phyloP scores from a whole-genome alignment of 805 yeast species.

The Blastobotrys muscicola region DNA sequence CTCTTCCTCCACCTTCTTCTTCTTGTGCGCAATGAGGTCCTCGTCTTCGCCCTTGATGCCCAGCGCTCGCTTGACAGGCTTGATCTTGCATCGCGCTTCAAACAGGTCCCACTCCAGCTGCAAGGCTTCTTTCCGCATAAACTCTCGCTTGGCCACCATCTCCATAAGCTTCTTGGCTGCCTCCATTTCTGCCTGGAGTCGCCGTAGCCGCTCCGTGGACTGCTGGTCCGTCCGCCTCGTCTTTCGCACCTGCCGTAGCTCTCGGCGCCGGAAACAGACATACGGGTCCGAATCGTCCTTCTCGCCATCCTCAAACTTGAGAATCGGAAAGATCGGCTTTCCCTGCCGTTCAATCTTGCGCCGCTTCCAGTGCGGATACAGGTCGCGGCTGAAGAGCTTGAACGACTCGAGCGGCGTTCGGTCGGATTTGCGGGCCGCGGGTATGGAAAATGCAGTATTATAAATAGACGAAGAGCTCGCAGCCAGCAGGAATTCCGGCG shows the following conservation, averaged over 20 bases:
- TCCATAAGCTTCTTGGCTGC: conserved; percentile 62
- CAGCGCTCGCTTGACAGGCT: conserved; percentile 61
- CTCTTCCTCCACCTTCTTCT: conserved; percentile 27
- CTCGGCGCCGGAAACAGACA: conserved; percentile 91
- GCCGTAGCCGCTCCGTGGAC: conserved; percentile 73
- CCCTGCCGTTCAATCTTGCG: conserved; percentile 68
- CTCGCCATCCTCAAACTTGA: conserved; percentile 79
- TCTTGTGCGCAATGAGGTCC: conserved; percentile 69
- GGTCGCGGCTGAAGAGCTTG: conserved; percentile 45
- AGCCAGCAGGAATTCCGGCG: conserved; percentile 23
- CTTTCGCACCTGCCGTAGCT: conserved; percentile 88
- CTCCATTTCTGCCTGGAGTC: conserved; percentile 65
- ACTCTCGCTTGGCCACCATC: conserved; percentile 66
- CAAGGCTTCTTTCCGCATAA: conserved; percentile 49
- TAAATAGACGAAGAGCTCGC: conserved; percentile 11
- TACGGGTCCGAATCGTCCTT: conserved; percentile 94
- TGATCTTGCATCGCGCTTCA: conserved; percentile 61
- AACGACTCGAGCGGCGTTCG: conserved; percentile 20
- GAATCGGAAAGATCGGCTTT: conserved; percentile 56
- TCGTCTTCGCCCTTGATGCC: conserved; percentile 81
- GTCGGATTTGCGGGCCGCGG: conserved; percentile 11
- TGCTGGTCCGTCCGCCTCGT: conserved; percentile 91
- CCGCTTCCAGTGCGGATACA: conserved; percentile 74
- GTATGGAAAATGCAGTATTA: conserved; percentile 16
- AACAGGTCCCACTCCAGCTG: conserved; percentile 60